Percentiles rank a stretch among this genome's conserved stretches.
phyloP scores from a whole-genome alignment of 345 rosid genomes.

The Eucalyptus cloeziana region DNA sequence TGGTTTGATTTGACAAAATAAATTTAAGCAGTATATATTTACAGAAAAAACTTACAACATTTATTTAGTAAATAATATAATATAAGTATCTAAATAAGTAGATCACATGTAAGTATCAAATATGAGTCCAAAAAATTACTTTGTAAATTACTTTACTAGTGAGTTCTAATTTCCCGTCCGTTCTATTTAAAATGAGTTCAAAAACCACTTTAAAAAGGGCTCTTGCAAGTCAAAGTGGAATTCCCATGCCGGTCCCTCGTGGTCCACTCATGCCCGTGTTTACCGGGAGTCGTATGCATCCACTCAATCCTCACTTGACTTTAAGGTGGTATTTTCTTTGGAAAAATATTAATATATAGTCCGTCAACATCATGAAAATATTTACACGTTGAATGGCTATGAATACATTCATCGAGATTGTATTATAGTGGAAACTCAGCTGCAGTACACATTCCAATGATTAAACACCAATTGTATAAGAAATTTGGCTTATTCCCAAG shows the following conservation, averaged over 20 bases:
- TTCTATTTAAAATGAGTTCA: background rate
- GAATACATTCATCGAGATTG: background rate
- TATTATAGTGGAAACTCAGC: too few species aligned
- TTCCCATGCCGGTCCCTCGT: background rate
- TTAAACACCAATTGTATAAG: too few species aligned
- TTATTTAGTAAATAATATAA: too few species aligned
- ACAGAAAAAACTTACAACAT: too few species aligned
- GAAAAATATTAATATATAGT: too few species aligned
- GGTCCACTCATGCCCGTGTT: background rate
- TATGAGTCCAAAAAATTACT: background rate
- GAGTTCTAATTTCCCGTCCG: background rate
- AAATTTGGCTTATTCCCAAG: background rate
- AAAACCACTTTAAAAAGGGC: background rate
- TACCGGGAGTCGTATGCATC: background rate
- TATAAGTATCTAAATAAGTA: background rate
- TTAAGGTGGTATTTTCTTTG: background rate
- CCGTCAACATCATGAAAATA: background rate
- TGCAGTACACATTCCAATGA: too few species aligned
- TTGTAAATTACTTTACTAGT: background rate
- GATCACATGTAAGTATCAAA: background rate
- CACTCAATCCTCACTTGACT: background rate
- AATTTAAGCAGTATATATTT: too few species aligned
- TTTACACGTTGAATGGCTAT: background rate
- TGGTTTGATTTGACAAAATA: too few species aligned
- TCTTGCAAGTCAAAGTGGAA: background rate